phyloP scores from a whole-genome alignment of 2,329 filamentous ascomycete genomes.

The Neobulgaria alba region DNA sequence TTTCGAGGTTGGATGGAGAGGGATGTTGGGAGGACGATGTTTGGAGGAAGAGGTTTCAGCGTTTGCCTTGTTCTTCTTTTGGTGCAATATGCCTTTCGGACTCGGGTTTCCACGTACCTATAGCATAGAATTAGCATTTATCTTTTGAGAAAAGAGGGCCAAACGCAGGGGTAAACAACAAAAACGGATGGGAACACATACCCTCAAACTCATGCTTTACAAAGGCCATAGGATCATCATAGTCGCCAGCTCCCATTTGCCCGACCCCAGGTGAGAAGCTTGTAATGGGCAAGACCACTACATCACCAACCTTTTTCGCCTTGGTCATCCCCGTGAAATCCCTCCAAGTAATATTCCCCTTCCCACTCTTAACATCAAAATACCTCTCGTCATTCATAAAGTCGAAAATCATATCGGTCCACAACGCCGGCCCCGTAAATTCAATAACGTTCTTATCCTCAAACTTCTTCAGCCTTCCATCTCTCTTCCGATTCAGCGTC shows the following conservation, averaged over 20 bases:
- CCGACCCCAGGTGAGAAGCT: constrained; percentile 92
- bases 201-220: constrained; percentile 96
- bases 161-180: background rate
- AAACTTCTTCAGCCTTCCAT: constrained; percentile 50
- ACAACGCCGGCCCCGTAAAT: constrained; percentile 87
- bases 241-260: constrained; percentile 84
- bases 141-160: background rate
- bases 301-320: constrained; percentile 84
- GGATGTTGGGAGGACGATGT: too few relatives aligned
- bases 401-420: constrained; percentile 86
- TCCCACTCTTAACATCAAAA: constrained; percentile 65
- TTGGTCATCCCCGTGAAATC: constrained; percentile 84
- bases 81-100: constrained; percentile 62
- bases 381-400: constrained; percentile 90
- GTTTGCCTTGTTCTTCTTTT: too few relatives aligned
- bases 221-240: constrained; percentile 92
- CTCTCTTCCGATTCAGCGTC: constrained; percentile 63
- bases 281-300: constrained; percentile 89
- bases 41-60: too few relatives aligned
- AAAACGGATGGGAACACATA: constrained; percentile 35
- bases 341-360: constrained; percentile 70
- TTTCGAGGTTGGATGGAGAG: too few relatives aligned
- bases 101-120: constrained; percentile 71
- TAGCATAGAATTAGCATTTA: constrained; percentile 7
- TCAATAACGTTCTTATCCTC: constrained; percentile 72